A percentile compares a stretch with the other conserved stretches of the same genome.
Evolutionary conservation across 805 yeast species (phyloP).

Genomic region (Wickerhamomyces queroliae): DNA sequence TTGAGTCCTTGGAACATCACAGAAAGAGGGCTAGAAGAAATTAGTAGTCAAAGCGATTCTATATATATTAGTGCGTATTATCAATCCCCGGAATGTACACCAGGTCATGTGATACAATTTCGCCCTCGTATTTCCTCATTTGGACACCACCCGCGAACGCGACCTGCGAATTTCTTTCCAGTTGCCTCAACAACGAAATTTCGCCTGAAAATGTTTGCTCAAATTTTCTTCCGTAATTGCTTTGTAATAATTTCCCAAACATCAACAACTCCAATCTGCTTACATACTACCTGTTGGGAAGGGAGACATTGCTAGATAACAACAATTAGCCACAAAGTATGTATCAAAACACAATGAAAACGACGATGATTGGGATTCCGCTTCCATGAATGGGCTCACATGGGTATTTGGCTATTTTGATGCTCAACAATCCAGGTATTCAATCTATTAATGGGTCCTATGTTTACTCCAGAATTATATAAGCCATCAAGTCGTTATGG

Average conservation of each 20-base stretch:
- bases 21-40: no score
- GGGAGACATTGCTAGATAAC: not conserved
- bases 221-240: slow-evolving; percentile 2
- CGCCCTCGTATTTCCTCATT: no score
- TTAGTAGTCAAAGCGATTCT: no score
- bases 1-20: no score
- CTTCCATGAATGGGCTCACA: not conserved
- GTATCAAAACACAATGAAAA: no score
- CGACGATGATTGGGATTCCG: no score
- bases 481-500: not conserved
- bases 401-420: not conserved
- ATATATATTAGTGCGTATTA: no score
- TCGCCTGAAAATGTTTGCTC: not conserved
- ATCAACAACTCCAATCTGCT: not conserved
- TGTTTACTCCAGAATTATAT: not conserved
- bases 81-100: no score
- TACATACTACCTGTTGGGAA: not conserved
- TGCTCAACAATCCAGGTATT: not conserved
- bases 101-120: no score
- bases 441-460: not conserved
- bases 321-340: not conserved
- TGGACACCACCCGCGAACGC: not conserved
- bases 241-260: slow-evolving; percentile 1
- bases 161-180: not conserved
- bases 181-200: not conserved